phyloP scores from a whole-genome alignment of 345 rosid genomes.

The Tarenaya hassleriana region DNA sequence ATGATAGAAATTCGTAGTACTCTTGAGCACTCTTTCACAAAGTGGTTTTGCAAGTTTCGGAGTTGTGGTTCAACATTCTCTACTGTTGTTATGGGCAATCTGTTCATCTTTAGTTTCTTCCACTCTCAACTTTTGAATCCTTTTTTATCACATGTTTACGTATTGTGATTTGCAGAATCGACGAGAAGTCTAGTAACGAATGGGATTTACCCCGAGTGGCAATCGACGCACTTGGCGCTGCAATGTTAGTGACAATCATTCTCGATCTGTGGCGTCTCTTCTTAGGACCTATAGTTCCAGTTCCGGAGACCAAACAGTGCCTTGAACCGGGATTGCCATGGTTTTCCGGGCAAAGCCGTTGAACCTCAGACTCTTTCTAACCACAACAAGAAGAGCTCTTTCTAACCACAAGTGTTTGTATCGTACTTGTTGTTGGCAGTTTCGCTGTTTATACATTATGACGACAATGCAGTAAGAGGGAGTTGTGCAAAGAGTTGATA shows the following conservation, averaged over 20 bases:
- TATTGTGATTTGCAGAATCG: conserved; percentile 48
- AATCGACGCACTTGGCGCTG: conserved; percentile 89
- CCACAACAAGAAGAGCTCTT: too few relatives aligned
- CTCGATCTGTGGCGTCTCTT: conserved; percentile 92
- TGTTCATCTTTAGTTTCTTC: not conserved
- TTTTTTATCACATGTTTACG: not conserved
- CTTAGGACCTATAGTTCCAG: conserved; percentile 79
- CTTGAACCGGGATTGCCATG: conserved; percentile 73
- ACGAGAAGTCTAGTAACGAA: conserved; percentile 70
- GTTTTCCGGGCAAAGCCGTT: conserved; percentile 43
- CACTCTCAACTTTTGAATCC: not conserved
- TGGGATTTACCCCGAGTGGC: conserved; percentile 89
- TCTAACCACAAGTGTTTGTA: too few relatives aligned
- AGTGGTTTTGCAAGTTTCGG: too few relatives aligned
- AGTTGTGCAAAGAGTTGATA: too few relatives aligned
- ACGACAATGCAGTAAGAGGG: too few relatives aligned
- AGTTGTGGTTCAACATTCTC: too few relatives aligned
- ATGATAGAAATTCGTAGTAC: too few relatives aligned
- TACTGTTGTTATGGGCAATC: too few relatives aligned
- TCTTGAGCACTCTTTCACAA: too few relatives aligned
- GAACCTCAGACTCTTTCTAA: conserved; percentile 29
- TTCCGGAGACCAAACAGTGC: conserved; percentile 50
- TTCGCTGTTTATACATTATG: too few relatives aligned
- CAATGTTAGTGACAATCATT: conserved; percentile 92
- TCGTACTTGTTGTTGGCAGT: too few relatives aligned